phyloP scores from a whole-genome alignment of 768 basidiomycete genomes.

The Serendipita sp. region DNA sequence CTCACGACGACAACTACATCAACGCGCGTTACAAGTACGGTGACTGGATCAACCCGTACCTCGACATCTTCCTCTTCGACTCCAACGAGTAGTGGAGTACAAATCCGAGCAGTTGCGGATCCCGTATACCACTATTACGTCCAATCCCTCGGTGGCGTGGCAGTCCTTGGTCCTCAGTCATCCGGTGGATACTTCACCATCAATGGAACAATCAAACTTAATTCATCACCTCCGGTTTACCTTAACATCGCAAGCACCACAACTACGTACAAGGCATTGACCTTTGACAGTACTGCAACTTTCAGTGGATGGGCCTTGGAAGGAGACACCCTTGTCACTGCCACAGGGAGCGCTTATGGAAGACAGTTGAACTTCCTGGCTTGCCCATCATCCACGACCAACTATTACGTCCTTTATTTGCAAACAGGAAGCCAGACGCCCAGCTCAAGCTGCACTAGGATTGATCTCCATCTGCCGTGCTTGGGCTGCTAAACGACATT shows the following conservation, averaged over 20 bases:
- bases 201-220: constrained; percentile 29
- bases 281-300: constrained; percentile 28
- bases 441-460: constrained; percentile 21
- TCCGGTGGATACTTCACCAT: constrained; percentile 37
- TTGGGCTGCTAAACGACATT: constrained; percentile 20
- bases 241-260: constrained; percentile 31
- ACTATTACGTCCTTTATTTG: constrained; percentile 31
- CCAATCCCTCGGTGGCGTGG: constrained; percentile 29
- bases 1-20: constrained; percentile 16
- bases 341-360: constrained; percentile 20
- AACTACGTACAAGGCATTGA: constrained; percentile 33
- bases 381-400: constrained; percentile 27
- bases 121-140: constrained; percentile 44
- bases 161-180: constrained; percentile 35
- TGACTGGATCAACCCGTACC: constrained; percentile 14
- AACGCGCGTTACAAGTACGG: constrained; percentile 17
- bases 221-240: constrained; percentile 24
- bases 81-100: constrained; percentile 21
- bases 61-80: constrained; percentile 12
- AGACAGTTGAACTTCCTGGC: constrained; percentile 38
- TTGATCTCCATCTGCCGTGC: constrained; percentile 30
- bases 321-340: constrained; percentile 40
- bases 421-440: constrained; percentile 37
- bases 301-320: constrained; percentile 42
- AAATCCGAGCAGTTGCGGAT: constrained; percentile 35